Evolutionary conservation across 805 yeast genomes (phyloP).

Genomic region (Kodamaea restingae): DNA sequence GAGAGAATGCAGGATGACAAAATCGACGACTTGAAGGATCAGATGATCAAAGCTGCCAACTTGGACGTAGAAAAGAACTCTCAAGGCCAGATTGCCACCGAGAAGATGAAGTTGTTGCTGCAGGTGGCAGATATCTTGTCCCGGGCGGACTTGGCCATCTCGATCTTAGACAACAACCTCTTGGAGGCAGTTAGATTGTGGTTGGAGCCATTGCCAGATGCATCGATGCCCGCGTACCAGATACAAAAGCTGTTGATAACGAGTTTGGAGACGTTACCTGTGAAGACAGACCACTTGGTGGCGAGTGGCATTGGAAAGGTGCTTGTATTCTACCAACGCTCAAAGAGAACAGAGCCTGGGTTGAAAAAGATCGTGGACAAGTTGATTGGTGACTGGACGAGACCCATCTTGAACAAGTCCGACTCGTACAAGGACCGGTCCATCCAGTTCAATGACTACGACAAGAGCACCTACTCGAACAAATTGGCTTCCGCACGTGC

Average conservation of each 20-base stretch:
- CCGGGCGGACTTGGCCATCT: slow-evolving; percentile 83
- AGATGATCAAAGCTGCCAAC: slow-evolving; percentile 86
- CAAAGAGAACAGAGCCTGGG: slow-evolving; percentile 81
- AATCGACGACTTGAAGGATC: slow-evolving; percentile 74
- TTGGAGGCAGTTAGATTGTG: slow-evolving; percentile 92
- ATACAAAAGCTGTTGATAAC: slow-evolving; percentile 83
- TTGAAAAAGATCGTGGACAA: slow-evolving; percentile 87
- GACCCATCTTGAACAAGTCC: slow-evolving; percentile 94
- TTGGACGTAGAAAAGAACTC: slow-evolving; percentile 59
- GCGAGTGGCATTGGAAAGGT: slow-evolving; percentile 95
- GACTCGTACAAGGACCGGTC: slow-evolving; percentile 89
- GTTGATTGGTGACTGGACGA: slow-evolving; percentile 94
- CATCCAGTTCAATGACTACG: slow-evolving; percentile 66
- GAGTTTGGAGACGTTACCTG: slow-evolving; percentile 75
- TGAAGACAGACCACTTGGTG: slow-evolving; percentile 90
- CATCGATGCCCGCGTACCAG: slow-evolving; percentile 94
- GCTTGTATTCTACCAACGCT: slow-evolving; percentile 86
- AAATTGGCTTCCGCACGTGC: slow-evolving; percentile 34
- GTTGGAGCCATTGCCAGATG: slow-evolving; percentile 98
- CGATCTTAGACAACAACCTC: slow-evolving; percentile 88
- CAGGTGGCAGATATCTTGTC: slow-evolving; percentile 73
- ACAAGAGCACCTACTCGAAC: slow-evolving; percentile 49
- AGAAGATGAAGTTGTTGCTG: slow-evolving; percentile 74
- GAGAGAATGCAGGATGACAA: slow-evolving; percentile 94
- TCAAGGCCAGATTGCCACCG: slow-evolving; percentile 65